These are phyloP conservation scores for Ambrosia trifida DNA, from an alignment of 129 eudicot genomes.

Conservation along the genomic window DNA sequence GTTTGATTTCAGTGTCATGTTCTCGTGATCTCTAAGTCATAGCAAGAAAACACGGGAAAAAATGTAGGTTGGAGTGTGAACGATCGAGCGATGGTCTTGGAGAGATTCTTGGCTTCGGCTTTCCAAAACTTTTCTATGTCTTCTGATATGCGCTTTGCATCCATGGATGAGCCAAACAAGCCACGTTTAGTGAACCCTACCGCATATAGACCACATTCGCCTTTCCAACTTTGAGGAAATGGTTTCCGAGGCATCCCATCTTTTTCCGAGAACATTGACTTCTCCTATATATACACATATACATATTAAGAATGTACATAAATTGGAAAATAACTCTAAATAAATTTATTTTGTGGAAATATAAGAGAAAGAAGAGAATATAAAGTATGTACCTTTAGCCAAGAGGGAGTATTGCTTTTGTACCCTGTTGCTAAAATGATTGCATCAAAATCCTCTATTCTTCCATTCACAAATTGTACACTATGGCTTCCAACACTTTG, in stretches of 20 bases:
- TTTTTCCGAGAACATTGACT: constrained; percentile 78
- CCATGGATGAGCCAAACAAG: constrained; percentile 83
- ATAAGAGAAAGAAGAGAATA: constrained; percentile 4
- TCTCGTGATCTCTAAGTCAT: constrained; percentile 26
- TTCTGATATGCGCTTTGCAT: constrained; percentile 69
- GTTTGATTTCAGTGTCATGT: constrained; percentile 33
- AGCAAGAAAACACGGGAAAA: background rate
- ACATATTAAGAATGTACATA: background rate
- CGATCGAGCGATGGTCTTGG: constrained; percentile 36
- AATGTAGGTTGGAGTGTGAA: constrained; percentile 31
- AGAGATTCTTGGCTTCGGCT: constrained; percentile 43
- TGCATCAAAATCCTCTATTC: constrained; percentile 69
- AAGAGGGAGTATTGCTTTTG: constrained; percentile 93
- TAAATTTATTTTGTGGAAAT: background rate
- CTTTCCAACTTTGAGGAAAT: constrained; percentile 97
- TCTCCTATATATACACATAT: constrained; percentile 46
- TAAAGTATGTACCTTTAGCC: constrained; percentile 77
- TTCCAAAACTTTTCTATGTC: constrained; percentile 64
- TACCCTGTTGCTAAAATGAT: constrained; percentile 94
- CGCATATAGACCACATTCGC: constrained; percentile 74
- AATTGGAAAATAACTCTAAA: background rate
- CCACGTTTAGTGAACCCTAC: constrained; percentile 98
- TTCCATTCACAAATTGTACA: constrained; percentile 75
- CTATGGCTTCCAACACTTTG: constrained; percentile 43
- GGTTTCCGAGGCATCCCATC: constrained; percentile 86